These are phyloP conservation scores for Fomitiporia mediterranea DNA, from an alignment of 1,284 basidiomycete species.

Conservation along the genomic window DNA sequence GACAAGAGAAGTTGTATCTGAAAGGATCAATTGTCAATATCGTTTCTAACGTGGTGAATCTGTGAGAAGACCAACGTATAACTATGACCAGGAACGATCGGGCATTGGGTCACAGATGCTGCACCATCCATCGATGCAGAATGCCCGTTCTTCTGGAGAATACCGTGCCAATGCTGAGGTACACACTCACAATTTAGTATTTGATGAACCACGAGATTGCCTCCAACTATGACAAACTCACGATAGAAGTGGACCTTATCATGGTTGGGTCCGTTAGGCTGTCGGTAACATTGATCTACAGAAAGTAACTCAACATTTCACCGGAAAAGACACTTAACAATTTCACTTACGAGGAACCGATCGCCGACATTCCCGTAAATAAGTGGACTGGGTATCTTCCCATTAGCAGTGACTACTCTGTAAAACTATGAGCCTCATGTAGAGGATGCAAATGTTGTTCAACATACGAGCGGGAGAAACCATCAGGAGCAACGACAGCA, in stretches of 20 bases:
- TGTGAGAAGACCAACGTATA: constrained; percentile 24
- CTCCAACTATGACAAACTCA: constrained; percentile 9
- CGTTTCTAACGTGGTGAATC: constrained; percentile 28
- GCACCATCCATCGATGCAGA: constrained; percentile 36
- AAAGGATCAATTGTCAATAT: constrained; percentile 23
- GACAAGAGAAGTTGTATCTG: constrained; percentile 26
- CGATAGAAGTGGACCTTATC: constrained; percentile 27
- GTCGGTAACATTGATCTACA: constrained; percentile 17
- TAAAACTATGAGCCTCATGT: background rate
- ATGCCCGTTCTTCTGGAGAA: constrained; percentile 30
- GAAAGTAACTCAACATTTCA: background rate
- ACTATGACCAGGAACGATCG: constrained; percentile 27
- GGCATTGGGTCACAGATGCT: constrained; percentile 37
- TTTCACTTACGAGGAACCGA: constrained; percentile 19
- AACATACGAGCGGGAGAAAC: constrained; percentile 34
- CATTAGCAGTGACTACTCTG: constrained; percentile 21
- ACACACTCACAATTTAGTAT: constrained; percentile 25
- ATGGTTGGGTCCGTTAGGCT: constrained; percentile 22
- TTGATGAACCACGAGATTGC: background rate
- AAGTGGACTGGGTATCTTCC: constrained; percentile 21
- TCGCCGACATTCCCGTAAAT: constrained; percentile 23
- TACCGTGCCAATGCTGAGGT: constrained; percentile 29
- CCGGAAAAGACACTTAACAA: background rate
- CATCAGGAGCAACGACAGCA: constrained; percentile 36
- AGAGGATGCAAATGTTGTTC: background rate